Base-by-base conservation (phyloP, 768 basidiomycete species). In the Candolleomyces aberdarensis region DNA sequence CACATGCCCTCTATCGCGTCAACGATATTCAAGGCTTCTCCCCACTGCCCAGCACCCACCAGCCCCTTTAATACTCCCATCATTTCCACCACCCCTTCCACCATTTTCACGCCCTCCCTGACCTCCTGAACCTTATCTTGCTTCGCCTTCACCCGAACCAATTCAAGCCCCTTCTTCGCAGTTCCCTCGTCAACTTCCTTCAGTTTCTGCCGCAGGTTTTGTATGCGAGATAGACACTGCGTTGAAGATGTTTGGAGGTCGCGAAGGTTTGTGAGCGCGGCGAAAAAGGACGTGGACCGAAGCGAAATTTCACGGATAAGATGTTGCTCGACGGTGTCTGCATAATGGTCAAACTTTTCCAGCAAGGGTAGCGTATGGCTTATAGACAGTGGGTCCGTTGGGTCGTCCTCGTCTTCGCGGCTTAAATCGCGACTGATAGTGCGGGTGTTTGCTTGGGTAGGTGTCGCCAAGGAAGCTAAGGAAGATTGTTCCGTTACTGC, bases 321-420 rank as follows among this genome's bases (percentile, higher is more conserved):
- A 73, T 99, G 96, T 62, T 94, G 87, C 70, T 99, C 97, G 63
- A 98, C 85, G 0, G 90, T 90, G 71, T 98, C 97, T 2, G 96
- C 88, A 68, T 96, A 89, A 59, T 93, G 89, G 10, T 94, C 95
- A 63, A 98, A 85, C 67, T 87, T 89, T 70, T 98, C 96, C 10
- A 96, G 87, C 3, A 96, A 77, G 0, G 89, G 90, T 2, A 89
- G 79, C 5, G 87, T 81, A 71, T 87, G 79, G 9, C 90, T 80
- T 56, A 89, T 80, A 2, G 87, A 76, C 0, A 85, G 78, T 0
- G 88, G 85, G 65, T 91, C 88, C 7, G 75, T 68, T 36, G 69
- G 60, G 52, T 71, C 65, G 20, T 76, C 66, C 31, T 74, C 73
- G 26, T 76, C 72, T 26, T 26, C 26, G 26, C 26, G 26, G 26